Conservation (phyloP, 2,329 filamentous ascomycete species). For the Blumeriella jaapii region DNA sequence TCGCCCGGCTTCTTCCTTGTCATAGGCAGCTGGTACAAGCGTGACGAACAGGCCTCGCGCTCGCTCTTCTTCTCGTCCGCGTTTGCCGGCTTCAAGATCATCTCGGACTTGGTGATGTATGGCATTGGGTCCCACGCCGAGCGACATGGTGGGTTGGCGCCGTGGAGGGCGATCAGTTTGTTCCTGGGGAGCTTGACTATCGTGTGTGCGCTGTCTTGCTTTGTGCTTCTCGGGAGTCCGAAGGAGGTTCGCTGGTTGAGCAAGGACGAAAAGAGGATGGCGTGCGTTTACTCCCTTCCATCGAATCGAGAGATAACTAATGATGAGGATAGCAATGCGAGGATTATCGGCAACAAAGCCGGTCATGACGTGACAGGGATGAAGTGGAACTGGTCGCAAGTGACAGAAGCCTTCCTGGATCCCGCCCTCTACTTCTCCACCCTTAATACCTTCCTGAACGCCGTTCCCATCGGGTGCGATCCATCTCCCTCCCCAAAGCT, state of each 20-base stretch:
- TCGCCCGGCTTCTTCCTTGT: constrained; percentile 28
- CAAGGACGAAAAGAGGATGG: constrained; percentile 17
- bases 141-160: constrained; percentile 12
- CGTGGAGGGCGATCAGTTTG: constrained; percentile 16
- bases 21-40: constrained; percentile 28
- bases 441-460: constrained; percentile 23
- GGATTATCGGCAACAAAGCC: constrained; percentile 16
- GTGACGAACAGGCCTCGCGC: constrained; percentile 27
- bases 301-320: too few relatives aligned
- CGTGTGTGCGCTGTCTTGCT: constrained; percentile 13
- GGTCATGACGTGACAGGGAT: constrained; percentile 13
- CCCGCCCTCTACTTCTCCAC: constrained; percentile 25
- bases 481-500: too few relatives aligned
- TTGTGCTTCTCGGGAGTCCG: constrained; percentile 19
- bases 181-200: constrained; percentile 17
- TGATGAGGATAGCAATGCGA: constrained; percentile 14
- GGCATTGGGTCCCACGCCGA: constrained; percentile 13
- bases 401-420: constrained; percentile 30
- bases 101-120: constrained; percentile 16
- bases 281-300: constrained; percentile 7
- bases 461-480: constrained; percentile 28
- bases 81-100: constrained; percentile 27
- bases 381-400: constrained; percentile 28
- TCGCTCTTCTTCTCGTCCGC: constrained; percentile 29
- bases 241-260: constrained; percentile 21